phyloP scores from a whole-genome alignment of 805 yeast genomes.

The Schizosaccharomyces osmophilus region DNA sequence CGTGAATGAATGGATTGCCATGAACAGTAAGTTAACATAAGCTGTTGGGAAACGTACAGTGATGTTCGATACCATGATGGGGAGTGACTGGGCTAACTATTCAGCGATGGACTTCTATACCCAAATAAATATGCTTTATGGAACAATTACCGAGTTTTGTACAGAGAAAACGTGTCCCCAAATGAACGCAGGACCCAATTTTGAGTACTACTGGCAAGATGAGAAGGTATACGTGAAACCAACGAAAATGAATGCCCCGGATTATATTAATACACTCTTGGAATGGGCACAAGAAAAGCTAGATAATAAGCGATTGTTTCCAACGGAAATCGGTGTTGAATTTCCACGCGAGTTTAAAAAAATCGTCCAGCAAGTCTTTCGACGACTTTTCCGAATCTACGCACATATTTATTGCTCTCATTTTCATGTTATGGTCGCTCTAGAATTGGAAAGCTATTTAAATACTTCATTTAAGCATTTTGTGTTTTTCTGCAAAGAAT shows the following conservation, averaged over 20 bases:
- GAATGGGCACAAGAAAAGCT: conserved; percentile 82
- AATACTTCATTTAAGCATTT: conserved; percentile 91
- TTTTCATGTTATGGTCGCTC: conserved; percentile 78
- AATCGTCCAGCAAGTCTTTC: conserved; percentile 63
- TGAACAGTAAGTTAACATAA: conserved; percentile 22
- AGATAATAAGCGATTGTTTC: conserved; percentile 77
- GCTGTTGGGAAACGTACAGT: too few species aligned
- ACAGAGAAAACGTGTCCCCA: conserved; percentile 86
- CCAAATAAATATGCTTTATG: conserved; percentile 88
- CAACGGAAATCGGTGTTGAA: conserved; percentile 65
- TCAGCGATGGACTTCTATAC: conserved; percentile 82
- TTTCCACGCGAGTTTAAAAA: conserved; percentile 67
- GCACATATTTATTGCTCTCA: conserved; percentile 97
- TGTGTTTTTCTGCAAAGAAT: conserved; percentile 69
- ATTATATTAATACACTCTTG: conserved; percentile 80
- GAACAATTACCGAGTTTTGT: conserved; percentile 87
- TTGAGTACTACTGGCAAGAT: conserved; percentile 89
- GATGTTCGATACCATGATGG: background rate
- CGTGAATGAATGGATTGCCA: conserved; percentile 83
- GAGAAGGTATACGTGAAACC: conserved; percentile 39
- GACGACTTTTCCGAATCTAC: conserved; percentile 75
- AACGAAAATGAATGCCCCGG: conserved; percentile 76
- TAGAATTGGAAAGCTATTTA: conserved; percentile 91
- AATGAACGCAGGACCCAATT: conserved; percentile 46
- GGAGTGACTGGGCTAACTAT: background rate